Percentiles rank a stretch among this genome's conserved stretches.
These are phyloP conservation scores for Tillandsia leiboldiana DNA, from an alignment of 176 grass and related monocot species.

Conservation along the genomic window DNA sequence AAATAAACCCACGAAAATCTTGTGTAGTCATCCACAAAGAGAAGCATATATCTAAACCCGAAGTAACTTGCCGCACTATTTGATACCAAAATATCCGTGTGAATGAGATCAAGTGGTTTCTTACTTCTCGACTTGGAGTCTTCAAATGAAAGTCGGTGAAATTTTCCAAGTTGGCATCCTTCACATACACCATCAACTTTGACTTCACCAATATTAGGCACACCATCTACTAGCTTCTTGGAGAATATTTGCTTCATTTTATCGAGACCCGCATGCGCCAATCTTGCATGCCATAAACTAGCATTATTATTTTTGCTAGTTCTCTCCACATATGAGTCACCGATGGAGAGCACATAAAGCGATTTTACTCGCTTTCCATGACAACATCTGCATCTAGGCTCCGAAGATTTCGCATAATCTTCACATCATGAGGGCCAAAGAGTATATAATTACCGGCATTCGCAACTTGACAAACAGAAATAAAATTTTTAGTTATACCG, in stretches of 20 bases:
- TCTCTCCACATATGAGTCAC: too few species aligned
- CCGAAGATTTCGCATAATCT: neutral
- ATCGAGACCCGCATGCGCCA: neutral
- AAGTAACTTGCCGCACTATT: neutral
- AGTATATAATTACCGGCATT: neutral
- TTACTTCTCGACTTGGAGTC: neutral
- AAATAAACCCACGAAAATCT: neutral
- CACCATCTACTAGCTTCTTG: neutral
- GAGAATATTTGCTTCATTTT: neutral
- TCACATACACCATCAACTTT: neutral
- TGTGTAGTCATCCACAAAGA: neutral
- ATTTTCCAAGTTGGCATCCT: conserved; percentile 1
- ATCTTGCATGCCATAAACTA: neutral
- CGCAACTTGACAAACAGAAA: neutral
- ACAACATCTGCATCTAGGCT: too few species aligned
- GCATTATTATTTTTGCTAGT: neutral
- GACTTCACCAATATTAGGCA: neutral
- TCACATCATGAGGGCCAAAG: neutral
- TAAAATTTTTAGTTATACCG: too few species aligned
- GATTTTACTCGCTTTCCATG: too few species aligned
- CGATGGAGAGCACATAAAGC: too few species aligned
- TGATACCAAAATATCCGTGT: neutral
- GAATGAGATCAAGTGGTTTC: neutral
- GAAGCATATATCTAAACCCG: neutral
- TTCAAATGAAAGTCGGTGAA: neutral